These are phyloP conservation scores for Erysiphe neolycopersici DNA, from an alignment of 2,329 filamentous ascomycete species.

Conservation along the genomic window DNA sequence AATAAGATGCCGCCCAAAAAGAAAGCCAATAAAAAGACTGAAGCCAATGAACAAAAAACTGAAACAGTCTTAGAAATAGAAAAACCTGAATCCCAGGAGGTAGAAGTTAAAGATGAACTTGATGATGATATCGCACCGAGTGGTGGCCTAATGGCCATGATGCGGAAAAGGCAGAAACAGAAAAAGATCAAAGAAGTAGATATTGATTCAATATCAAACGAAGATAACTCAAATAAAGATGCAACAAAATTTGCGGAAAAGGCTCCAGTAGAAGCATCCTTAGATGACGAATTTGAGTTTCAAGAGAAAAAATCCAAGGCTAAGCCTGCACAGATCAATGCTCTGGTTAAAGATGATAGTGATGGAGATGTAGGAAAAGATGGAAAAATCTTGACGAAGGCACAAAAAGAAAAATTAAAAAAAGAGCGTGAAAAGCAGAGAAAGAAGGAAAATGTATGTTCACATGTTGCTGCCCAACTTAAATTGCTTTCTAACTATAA, in stretches of 20 bases:
- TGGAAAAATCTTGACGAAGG: conserved; percentile 70
- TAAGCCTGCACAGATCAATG: conserved; percentile 19
- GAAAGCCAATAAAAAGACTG: conserved; percentile 65
- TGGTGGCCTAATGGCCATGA: conserved; percentile 47
- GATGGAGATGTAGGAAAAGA: conserved; percentile 26
- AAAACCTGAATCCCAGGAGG: conserved; percentile 20
- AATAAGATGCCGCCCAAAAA: conserved; percentile 66
- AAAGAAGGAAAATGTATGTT: conserved; percentile 79
- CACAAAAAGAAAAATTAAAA: conserved; percentile 93
- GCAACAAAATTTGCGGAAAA: conserved; percentile 29
- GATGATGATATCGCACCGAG: conserved; percentile 18
- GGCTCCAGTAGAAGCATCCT: conserved; percentile 52
- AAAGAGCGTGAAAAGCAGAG: conserved; percentile 96
- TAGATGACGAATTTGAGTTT: conserved; percentile 65
- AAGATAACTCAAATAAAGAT: conserved; percentile 22
- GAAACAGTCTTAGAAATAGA: conserved; percentile 33
- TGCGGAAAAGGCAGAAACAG: conserved; percentile 68
- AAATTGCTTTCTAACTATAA: background rate
- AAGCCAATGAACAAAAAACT: conserved; percentile 76
- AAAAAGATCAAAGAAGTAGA: conserved; percentile 15
- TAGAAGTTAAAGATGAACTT: conserved; percentile 15
- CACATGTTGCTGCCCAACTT: background rate
- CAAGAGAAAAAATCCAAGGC: conserved; percentile 48
- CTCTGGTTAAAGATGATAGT: conserved; percentile 16
- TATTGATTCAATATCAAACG: conserved; percentile 61